Percentiles rank a stretch among this genome's conserved stretches.
Evolutionary conservation across 352 stramenopile genomes (phyloP).

Genomic region (Globisporangium barbulae): DNA sequence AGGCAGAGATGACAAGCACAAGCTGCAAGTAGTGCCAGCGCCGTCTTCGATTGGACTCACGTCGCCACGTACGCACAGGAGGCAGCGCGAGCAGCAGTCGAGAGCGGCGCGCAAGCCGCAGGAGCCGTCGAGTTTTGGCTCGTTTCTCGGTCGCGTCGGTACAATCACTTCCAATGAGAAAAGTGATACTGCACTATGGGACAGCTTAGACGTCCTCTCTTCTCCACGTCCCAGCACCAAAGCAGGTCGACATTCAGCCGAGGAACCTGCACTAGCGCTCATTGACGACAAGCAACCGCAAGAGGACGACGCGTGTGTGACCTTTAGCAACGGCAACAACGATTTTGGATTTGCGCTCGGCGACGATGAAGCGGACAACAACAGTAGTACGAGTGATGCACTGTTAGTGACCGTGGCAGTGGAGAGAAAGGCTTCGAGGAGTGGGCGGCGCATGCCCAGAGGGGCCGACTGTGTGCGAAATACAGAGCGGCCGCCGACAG

Average conservation of each 20-base stretch:
- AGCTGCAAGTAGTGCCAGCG: not conserved
- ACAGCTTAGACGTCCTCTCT: not conserved
- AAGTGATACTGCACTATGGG: not conserved
- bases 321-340: not conserved
- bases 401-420: not conserved
- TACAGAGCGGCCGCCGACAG: not conserved
- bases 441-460: conserved; percentile 6
- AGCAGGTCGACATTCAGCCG: not conserved
- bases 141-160: not conserved
- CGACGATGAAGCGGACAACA: not conserved
- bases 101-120: not conserved
- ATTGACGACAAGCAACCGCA: conserved; percentile 1
- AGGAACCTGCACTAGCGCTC: not conserved
- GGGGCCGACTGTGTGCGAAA: not conserved
- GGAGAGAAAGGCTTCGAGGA: not conserved
- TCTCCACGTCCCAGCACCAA: conserved; percentile 1
- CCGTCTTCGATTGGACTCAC: not conserved
- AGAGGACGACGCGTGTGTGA: not conserved
- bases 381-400: not conserved
- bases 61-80: not conserved
- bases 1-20: conserved; percentile 1
- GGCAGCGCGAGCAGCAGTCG: not conserved
- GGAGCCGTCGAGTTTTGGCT: not conserved
- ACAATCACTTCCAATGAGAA: too few relatives aligned
- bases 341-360: not conserved